Evolutionary conservation across 148 eudicot species (phyloP), one percentile per base, ranked within the genome.

Genomic region (Agrostemma githago): DNA sequence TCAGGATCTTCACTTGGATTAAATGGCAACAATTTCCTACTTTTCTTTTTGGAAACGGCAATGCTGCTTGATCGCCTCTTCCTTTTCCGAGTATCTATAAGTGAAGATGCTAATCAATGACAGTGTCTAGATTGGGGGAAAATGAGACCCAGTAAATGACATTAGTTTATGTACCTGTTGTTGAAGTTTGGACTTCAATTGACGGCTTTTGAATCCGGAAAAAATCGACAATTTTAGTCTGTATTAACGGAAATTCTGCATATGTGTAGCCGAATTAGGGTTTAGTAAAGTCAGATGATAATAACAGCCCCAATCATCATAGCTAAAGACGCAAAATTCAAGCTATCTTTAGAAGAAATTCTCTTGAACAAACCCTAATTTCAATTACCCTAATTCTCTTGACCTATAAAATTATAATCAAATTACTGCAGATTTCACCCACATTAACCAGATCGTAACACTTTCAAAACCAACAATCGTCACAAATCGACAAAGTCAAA

Each of bases 141-240:
- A 9, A 4, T n/a, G 34, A 64, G 57, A 19, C 3, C 34, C 6
- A 26, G 72, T 3, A 8, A 43, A 16, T 15, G 21, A 16, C 15
- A 38, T 42, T 42, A 39, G 37, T 75, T 17, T 53, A n/a, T 72
- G 56, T 86, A 88, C 97, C 98, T 86, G 74, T 83, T 68, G 62
- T 70, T 10, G 77, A 61, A 68, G 79, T 82, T 71, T 85, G 82
- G 6, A 71, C 20, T 62, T 69, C 81, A 40, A 74, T 77, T 2
- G 84, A 75, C 26, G 84, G 63, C 85, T 89, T 90, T 77, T 87
- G 96, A 42, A 95, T 95, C 26, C 93, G 89, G 81, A 95, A 95
- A 80, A 95, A 95, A 71, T 95, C 98, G 37, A 92, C 84, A 70
- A 95, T 95, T 79, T 88, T 95, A 16, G 96, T 95, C 82, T 95